A percentile compares a stretch with the other conserved stretches of the same genome.
These are phyloP conservation scores for Ilex asprella DNA, from an alignment of 257 asterid genomes.

Conservation along the genomic window DNA sequence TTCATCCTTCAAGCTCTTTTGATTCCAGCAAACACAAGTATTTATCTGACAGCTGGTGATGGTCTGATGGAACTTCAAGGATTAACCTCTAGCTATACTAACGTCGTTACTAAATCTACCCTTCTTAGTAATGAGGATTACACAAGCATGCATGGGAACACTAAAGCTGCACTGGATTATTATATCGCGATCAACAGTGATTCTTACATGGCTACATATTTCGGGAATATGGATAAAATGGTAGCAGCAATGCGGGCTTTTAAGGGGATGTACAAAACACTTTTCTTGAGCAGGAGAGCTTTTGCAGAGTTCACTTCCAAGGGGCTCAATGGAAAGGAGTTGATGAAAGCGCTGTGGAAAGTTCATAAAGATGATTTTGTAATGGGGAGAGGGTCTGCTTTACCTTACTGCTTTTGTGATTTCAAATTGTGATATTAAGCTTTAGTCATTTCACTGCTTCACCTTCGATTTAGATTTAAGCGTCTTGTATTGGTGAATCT, in stretches of 20 bases:
- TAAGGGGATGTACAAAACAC: constrained; percentile 57
- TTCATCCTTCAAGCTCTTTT: constrained; percentile 69
- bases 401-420: constrained; percentile 92
- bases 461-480: too few species aligned
- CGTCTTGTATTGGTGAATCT: too few species aligned
- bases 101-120: constrained; percentile 63
- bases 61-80: constrained; percentile 88
- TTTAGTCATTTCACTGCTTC: too few species aligned
- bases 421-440: constrained; percentile 35
- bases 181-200: constrained; percentile 68
- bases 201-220: constrained; percentile 73
- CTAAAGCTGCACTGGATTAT: constrained; percentile 93
- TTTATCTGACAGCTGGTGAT: constrained; percentile 95
- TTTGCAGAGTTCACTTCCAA: constrained; percentile 52
- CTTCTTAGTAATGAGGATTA: constrained; percentile 60
- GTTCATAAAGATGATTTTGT: constrained; percentile 83
- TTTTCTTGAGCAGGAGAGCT: constrained; percentile 64
- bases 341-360: constrained; percentile 71
- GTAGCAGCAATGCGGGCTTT: constrained; percentile 92
- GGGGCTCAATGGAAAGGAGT: constrained; percentile 45
- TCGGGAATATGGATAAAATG: constrained; percentile 98
- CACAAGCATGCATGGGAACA: constrained; percentile 83
- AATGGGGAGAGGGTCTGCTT: constrained; percentile 84
- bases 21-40: constrained; percentile 64
- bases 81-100: constrained; percentile 56